Evolutionary conservation across 2,329 filamentous ascomycete genomes (phyloP).

Genomic region (Ophiognomonia clavigignenti-juglandacearum): DNA sequence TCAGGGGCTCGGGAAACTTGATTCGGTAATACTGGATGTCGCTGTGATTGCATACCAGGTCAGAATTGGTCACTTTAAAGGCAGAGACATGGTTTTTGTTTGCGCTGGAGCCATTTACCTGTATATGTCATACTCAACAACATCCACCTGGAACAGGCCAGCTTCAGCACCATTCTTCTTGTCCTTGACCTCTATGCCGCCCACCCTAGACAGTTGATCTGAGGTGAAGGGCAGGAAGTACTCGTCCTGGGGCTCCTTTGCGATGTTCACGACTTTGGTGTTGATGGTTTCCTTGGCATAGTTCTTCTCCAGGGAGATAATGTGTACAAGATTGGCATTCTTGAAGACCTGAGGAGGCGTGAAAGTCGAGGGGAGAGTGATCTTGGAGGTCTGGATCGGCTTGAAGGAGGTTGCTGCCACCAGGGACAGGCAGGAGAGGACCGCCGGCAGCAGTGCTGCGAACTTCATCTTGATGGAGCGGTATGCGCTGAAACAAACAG

Average conservation of each 20-base stretch:
- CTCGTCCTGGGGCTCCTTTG: conserved; percentile 71
- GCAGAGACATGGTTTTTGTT: neutral
- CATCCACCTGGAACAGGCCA: conserved; percentile 63
- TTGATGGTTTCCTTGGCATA: conserved; percentile 90
- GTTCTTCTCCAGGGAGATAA: conserved; percentile 87
- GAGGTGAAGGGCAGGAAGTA: conserved; percentile 88
- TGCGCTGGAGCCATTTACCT: conserved; percentile 39
- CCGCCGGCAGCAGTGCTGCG: conserved; percentile 49
- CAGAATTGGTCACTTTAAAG: neutral
- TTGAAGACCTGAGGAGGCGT: conserved; percentile 87
- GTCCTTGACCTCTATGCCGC: conserved; percentile 86
- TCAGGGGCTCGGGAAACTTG: conserved; percentile 69
- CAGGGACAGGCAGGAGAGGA: conserved; percentile 52
- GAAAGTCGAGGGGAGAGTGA: conserved; percentile 62
- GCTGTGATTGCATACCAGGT: conserved; percentile 35
- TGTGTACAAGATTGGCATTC: conserved; percentile 86
- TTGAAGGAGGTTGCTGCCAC: conserved; percentile 34
- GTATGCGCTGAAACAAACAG: conserved; percentile 21
- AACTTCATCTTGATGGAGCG: conserved; percentile 38
- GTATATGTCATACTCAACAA: conserved; percentile 58
- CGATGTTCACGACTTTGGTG: conserved; percentile 87
- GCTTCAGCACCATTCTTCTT: conserved; percentile 73
- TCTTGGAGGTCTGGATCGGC: conserved; percentile 48
- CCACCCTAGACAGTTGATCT: conserved; percentile 69
- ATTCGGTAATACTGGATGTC: conserved; percentile 80